These are phyloP conservation scores for Sphagnum fallax DNA, from an alignment of 228 moss, liverwort and hornwort species.

Conservation along the genomic window DNA sequence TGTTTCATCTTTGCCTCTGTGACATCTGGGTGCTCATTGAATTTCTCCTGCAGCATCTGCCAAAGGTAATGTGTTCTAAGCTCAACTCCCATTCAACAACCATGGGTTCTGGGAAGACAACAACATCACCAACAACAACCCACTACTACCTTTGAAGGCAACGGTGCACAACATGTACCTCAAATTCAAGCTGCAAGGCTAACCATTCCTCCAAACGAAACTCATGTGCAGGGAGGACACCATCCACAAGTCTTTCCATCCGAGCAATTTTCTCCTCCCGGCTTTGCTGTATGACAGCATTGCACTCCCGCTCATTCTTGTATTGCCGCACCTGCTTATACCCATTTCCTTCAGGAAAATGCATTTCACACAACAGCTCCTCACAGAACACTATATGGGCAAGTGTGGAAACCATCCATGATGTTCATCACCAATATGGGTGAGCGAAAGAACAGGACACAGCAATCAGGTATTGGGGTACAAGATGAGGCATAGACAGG, in stretches of 20 bases:
- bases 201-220: constrained; percentile 63
- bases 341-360: not conserved
- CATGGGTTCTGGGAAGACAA: not conserved
- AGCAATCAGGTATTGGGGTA: not conserved
- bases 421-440: not conserved
- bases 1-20: constrained; percentile 53
- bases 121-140: too few relatives aligned
- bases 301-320: constrained; percentile 84
- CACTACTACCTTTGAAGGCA: too few relatives aligned
- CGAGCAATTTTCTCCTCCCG: constrained; percentile 78
- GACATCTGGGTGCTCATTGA: constrained; percentile 67
- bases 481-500: not conserved
- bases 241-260: constrained; percentile 71
- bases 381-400: not conserved
- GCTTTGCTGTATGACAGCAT: constrained; percentile 65
- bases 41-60: constrained; percentile 81
- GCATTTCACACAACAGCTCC: not conserved
- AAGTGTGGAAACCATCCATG: not conserved
- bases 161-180: constrained; percentile 22
- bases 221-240: constrained; percentile 50
- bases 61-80: too few relatives aligned
- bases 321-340: constrained; percentile 61
- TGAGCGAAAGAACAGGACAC: not conserved
- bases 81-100: not conserved
- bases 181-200: constrained; percentile 49